Base-by-base conservation (phyloP, 1,284 basidiomycete species). In the Puccinia coronata region DNA sequence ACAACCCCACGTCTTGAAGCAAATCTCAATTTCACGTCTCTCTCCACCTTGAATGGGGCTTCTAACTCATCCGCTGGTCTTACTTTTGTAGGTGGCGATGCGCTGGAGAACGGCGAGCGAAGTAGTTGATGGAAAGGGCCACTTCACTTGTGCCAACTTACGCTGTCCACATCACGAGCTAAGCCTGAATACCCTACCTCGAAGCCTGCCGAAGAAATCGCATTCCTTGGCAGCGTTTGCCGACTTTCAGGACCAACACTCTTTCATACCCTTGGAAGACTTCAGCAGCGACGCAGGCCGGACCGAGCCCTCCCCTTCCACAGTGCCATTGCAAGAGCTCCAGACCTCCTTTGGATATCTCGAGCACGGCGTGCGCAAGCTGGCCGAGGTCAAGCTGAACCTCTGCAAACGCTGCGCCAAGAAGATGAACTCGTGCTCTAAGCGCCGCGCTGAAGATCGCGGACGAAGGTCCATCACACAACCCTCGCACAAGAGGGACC, bases 91-190 rank as follows among this genome's bases (percentile, higher is more conserved):
- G 79, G 61, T 81, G n/a, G 79, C 79, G 12, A 81, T 81, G 79
- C 70, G 79, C 14, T 81, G 79, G 79, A 63, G 79, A 43, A 81
- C 79, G 34, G 55, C 79, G 1, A 63, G 49, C n/a, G 79, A 81
- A 74, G 79, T 81, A 6, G 59, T 81, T 16, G 71, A 81, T 16
- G 79, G 79, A 6, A 81, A 81, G 43, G 79, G 79, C 34, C 69
- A 81, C 39, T 65, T 73, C 43, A 81, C 79, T 1, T 81, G 79
- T 43, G 41, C 70, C 2, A 81, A 81, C 34, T n/a, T 81, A n/a
- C 39, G 51, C 18, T 81, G 79, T 51, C 61, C 61, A 31, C 71
- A 81, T 63, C 79, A 81, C 36, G 73, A 76, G 14, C 47, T 53
- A 12, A 4, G 63, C 1, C 39, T 23, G 23, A 67, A 67, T 18